These are phyloP conservation scores for Salix udensis DNA, from an alignment of 345 rosid species.

Conservation along the genomic window DNA sequence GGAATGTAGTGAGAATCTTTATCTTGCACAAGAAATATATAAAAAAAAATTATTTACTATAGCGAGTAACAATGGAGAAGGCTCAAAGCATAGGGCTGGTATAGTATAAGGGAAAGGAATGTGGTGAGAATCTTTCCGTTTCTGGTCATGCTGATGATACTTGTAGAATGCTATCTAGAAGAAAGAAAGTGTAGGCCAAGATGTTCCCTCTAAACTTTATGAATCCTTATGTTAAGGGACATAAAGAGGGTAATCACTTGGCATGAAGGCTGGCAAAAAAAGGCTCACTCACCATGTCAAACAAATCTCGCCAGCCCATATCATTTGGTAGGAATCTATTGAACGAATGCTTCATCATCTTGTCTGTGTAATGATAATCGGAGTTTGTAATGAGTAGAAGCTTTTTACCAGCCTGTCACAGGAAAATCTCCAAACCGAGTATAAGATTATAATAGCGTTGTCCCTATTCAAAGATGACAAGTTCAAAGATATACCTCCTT, in stretches of 20 bases:
- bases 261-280: conserved; percentile 2
- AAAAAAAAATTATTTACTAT: not conserved
- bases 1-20: too few species aligned
- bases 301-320: conserved; percentile 92
- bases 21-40: too few species aligned
- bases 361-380: conserved; percentile 88
- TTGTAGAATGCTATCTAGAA: not conserved
- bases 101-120: not conserved
- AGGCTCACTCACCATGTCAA: conserved; percentile 60
- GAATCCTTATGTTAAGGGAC: not conserved
- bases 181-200: not conserved
- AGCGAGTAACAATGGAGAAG: not conserved
- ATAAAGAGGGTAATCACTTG: not conserved
- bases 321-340: conserved; percentile 84
- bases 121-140: not conserved
- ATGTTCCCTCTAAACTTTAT: not conserved
- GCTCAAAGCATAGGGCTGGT: not conserved
- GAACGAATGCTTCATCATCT: conserved; percentile 96
- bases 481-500: conserved; percentile 62
- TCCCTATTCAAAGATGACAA: not conserved
- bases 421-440: conserved; percentile 11
- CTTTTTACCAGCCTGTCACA: conserved; percentile 85
- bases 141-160: not conserved
- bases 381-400: conserved; percentile 95
- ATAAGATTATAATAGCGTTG: conserved; percentile 7